phyloP scores from a whole-genome alignment of 2,329 filamentous ascomycete species.

The Aspergillus sp. region DNA sequence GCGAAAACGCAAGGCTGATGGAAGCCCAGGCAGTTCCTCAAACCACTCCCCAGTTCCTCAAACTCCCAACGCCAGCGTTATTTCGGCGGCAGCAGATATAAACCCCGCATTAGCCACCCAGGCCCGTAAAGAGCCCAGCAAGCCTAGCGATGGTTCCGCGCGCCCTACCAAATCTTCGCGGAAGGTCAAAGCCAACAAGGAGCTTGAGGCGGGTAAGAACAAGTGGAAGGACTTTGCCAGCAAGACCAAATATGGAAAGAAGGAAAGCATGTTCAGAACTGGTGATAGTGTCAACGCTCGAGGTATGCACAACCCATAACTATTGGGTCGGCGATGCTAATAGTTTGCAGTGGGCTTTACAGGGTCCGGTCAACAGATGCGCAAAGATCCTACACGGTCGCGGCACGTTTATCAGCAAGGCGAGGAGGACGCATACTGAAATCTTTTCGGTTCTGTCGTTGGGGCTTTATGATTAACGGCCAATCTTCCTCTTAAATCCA shows the following conservation, averaged over 20 bases:
- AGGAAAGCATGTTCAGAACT: slow-evolving; percentile 96
- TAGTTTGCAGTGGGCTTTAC: slow-evolving; percentile 78
- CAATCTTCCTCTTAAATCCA: slow-evolving; percentile 1
- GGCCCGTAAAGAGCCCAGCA: slow-evolving; percentile 63
- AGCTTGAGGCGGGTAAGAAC: slow-evolving; percentile 83
- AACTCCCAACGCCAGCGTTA: slow-evolving; percentile 54
- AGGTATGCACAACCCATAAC: slow-evolving; percentile 56
- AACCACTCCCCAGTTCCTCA: slow-evolving; percentile 42
- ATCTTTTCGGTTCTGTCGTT: neutral
- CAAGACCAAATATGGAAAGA: slow-evolving; percentile 73
- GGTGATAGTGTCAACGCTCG: slow-evolving; percentile 81
- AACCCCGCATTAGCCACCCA: slow-evolving; percentile 65
- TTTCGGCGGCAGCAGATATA: slow-evolving; percentile 66
- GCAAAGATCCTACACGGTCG: slow-evolving; percentile 79
- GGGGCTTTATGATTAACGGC: neutral
- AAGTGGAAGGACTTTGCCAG: slow-evolving; percentile 93
- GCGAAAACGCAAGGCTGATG: slow-evolving; percentile 84
- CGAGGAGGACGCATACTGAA: slow-evolving; percentile 62
- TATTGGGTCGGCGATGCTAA: neutral
- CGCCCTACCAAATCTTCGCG: slow-evolving; percentile 69
- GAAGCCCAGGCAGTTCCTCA: slow-evolving; percentile 56
- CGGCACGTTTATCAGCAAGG: slow-evolving; percentile 81
- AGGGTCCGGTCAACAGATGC: slow-evolving; percentile 92
- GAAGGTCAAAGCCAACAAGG: slow-evolving; percentile 83
- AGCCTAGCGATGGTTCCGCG: slow-evolving; percentile 58